Conservation (phyloP, 495 filamentous ascomycete genomes). For the Tuber calosporum region DNA sequence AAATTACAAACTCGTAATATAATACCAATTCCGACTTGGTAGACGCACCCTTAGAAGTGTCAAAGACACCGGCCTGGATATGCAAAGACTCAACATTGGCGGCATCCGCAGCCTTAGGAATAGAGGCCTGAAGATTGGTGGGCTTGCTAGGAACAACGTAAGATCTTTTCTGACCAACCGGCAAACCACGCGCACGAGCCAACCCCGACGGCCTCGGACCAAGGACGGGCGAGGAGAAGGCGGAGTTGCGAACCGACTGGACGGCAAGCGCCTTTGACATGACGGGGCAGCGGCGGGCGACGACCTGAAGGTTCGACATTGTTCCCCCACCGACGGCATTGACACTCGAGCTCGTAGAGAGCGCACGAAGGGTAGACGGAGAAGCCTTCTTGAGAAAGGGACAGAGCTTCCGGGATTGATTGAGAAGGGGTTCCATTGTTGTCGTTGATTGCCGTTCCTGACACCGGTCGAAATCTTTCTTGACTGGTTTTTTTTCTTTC, state of each 20-base stretch:
- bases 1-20: slow-evolving; percentile 6
- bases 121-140: slow-evolving; percentile 21
- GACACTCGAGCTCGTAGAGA: slow-evolving; percentile 66
- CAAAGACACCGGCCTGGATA: slow-evolving; percentile 37
- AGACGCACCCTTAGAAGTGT: slow-evolving; percentile 38
- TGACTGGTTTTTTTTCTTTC: not conserved
- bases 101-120: slow-evolving; percentile 29
- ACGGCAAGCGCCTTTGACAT: slow-evolving; percentile 96
- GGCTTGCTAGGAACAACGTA: slow-evolving; percentile 42
- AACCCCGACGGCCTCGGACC: slow-evolving; percentile 42
- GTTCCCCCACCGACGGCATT: slow-evolving; percentile 74
- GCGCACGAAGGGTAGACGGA: slow-evolving; percentile 75
- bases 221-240: slow-evolving; percentile 30
- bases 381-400: slow-evolving; percentile 94
- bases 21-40: not conserved
- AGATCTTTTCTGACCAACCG: slow-evolving; percentile 30
- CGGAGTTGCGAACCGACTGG: slow-evolving; percentile 60
- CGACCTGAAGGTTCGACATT: slow-evolving; percentile 93
- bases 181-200: slow-evolving; percentile 39
- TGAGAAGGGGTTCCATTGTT: slow-evolving; percentile 84
- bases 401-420: slow-evolving; percentile 90
- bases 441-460: slow-evolving; percentile 19
- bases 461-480: not conserved
- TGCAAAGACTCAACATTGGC: slow-evolving; percentile 35
- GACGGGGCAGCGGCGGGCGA: slow-evolving; percentile 90